Evolutionary conservation across 148 eudicot species (phyloP).

Genomic region (Euryodendron excelsum): DNA sequence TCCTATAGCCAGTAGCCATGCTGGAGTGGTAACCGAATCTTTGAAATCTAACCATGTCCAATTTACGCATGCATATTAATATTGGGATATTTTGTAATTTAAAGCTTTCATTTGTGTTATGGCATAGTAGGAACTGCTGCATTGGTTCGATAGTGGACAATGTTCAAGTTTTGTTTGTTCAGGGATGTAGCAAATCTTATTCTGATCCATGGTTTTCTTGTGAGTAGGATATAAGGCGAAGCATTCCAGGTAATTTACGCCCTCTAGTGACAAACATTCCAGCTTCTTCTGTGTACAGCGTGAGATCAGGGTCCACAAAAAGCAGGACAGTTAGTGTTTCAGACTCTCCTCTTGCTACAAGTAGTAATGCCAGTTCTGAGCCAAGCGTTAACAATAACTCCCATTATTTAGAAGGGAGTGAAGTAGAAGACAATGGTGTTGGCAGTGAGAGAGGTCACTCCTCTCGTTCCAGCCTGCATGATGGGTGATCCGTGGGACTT

Average conservation of each 20-base stretch:
- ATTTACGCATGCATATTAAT: no score
- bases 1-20: neutral
- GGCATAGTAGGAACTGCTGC: neutral
- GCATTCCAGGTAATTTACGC: slow-evolving; percentile 70
- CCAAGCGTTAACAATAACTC: slow-evolving; percentile 62
- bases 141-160: neutral
- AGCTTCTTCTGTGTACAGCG: slow-evolving; percentile 93
- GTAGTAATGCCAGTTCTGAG: slow-evolving; percentile 94
- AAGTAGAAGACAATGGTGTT: slow-evolving; percentile 53
- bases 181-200: neutral
- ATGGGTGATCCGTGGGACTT: slow-evolving; percentile 33
- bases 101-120: no score
- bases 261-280: slow-evolving; percentile 89
- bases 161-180: neutral
- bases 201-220: neutral
- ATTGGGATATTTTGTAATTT: no score
- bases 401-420: slow-evolving; percentile 47
- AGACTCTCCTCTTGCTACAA: slow-evolving; percentile 94
- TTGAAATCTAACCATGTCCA: no score
- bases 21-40: no score
- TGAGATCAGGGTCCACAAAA: slow-evolving; percentile 72
- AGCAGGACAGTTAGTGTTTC: slow-evolving; percentile 64
- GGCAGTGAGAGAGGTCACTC: slow-evolving; percentile 46
- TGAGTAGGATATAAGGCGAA: slow-evolving; percentile 67
- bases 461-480: slow-evolving; percentile 45